Evolutionary conservation across 805 yeast genomes (phyloP), one percentile per base, ranked within the genome.

Genomic region (Brettanomyces custersianus): DNA sequence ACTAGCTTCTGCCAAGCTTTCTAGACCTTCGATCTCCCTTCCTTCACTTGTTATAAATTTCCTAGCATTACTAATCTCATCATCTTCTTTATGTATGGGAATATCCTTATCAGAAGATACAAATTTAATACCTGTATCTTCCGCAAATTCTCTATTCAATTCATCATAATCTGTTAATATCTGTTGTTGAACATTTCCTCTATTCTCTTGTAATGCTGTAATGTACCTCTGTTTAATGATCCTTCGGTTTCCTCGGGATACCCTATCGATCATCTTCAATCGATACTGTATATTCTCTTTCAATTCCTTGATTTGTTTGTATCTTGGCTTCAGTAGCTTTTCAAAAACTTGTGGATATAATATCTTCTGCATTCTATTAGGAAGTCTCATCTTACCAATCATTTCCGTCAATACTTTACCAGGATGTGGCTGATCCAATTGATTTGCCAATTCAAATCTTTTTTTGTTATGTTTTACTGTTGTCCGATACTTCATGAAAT

Each of bases 121-220:
- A n/a, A n/a, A n/a, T n/a, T n/a, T 25, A 3, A 35, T 20, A 9
- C 34, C 33, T 20, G 38, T 20, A 10, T 13, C 9, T 8, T 24
- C 20, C 18, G 25, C 15, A 28, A 29, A 48, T 24, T 47, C 52
- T 5, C 31, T 6, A 15, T 51, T 43, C 29, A 52, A 35, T 15
- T 28, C 28, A 9, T 38, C 40, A 23, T 50, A 24, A 9, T 48
- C 47, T 3, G 28, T 23, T n/a, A 40, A 21, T 3, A 44, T 30
- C 20, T 46, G 46, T 4, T 26, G 33, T 20, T 39, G 44, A 12
- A 41, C 22, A 4, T 45, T 31, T n/a, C 47, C 47, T 32, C 52
- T 39, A 33, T 47, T 47, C 20, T 51, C 55, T 19, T 24, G 26
- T 11, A 47, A 21, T 4, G 51, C 40, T 5, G 23, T 25, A 4